phyloP scores from a whole-genome alignment of 148 eudicot species.

The Camellia japonica region DNA sequence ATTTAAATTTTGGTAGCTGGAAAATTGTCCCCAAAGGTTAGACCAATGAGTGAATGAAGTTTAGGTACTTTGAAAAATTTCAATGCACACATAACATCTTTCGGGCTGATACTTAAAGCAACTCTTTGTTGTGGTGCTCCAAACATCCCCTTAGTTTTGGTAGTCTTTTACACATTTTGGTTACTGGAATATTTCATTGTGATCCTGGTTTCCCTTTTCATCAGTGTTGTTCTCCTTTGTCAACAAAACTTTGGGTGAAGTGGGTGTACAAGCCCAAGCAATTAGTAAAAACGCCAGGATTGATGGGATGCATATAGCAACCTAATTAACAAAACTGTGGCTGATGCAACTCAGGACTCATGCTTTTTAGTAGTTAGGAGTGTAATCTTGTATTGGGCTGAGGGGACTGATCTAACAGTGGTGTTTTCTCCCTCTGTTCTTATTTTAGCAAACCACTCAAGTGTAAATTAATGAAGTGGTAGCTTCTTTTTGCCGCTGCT shows the following conservation, averaged over 20 bases:
- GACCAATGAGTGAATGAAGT: background rate
- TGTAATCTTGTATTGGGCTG: background rate
- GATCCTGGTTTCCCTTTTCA: background rate
- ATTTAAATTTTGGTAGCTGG: background rate
- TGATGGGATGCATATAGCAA: background rate
- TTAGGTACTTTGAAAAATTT: background rate
- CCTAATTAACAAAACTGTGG: background rate
- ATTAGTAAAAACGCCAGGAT: background rate
- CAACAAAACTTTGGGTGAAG: background rate
- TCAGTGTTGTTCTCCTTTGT: background rate
- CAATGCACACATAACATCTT: background rate
- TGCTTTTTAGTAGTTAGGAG: background rate
- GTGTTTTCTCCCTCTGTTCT: background rate
- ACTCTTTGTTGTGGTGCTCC: background rate
- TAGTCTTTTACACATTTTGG: background rate
- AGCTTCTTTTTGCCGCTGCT: conserved; percentile 10
- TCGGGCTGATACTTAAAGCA: background rate
- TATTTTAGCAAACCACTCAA: background rate
- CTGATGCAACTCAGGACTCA: background rate
- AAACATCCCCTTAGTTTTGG: background rate
- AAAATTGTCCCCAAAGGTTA: background rate
- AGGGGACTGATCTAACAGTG: background rate
- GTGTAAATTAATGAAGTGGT: background rate
- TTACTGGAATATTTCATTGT: background rate
- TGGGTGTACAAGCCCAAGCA: conserved; percentile 7